These are phyloP conservation scores for Clarkia xantiana DNA, from an alignment of 345 rosid genomes.

Conservation along the genomic window DNA sequence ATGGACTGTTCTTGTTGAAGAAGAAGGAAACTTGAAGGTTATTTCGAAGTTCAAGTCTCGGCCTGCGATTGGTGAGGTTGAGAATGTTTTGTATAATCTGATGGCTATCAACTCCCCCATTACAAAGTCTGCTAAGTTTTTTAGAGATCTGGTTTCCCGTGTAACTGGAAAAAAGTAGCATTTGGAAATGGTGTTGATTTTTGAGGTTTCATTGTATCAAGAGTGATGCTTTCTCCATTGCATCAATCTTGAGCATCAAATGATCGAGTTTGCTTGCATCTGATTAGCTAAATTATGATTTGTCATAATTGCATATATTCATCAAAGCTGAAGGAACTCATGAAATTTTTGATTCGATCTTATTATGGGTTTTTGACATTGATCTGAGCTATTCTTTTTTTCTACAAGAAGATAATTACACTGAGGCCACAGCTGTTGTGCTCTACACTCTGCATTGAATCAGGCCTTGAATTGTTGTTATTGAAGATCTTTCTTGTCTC, in stretches of 20 bases:
- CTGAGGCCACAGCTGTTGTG: slow-evolving; percentile 5
- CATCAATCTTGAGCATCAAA: too few relatives aligned
- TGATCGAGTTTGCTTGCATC: too few relatives aligned
- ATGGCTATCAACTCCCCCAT: slow-evolving; percentile 86
- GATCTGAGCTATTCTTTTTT: background rate
- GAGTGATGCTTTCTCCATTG: too few relatives aligned
- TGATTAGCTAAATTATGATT: too few relatives aligned
- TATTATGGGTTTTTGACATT: background rate
- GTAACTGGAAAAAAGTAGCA: slow-evolving; percentile 50
- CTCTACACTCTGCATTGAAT: slow-evolving; percentile 1
- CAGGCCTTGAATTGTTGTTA: background rate
- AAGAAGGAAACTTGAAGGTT: slow-evolving; percentile 45
- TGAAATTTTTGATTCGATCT: background rate
- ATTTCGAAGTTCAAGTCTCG: slow-evolving; percentile 53
- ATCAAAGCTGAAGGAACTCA: background rate
- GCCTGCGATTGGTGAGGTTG: slow-evolving; percentile 67
- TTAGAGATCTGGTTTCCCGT: slow-evolving; percentile 51
- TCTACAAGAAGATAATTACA: slow-evolving; percentile 7
- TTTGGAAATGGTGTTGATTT: background rate
- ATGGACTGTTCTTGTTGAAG: slow-evolving; percentile 67
- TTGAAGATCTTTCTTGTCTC: slow-evolving; percentile 4
- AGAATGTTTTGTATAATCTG: slow-evolving; percentile 60
- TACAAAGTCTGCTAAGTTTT: slow-evolving; percentile 68
- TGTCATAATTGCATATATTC: too few relatives aligned
- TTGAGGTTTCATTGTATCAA: too few relatives aligned